phyloP scores from a whole-genome alignment of 495 filamentous ascomycete genomes.

The Trichodelitschia bisporula region DNA sequence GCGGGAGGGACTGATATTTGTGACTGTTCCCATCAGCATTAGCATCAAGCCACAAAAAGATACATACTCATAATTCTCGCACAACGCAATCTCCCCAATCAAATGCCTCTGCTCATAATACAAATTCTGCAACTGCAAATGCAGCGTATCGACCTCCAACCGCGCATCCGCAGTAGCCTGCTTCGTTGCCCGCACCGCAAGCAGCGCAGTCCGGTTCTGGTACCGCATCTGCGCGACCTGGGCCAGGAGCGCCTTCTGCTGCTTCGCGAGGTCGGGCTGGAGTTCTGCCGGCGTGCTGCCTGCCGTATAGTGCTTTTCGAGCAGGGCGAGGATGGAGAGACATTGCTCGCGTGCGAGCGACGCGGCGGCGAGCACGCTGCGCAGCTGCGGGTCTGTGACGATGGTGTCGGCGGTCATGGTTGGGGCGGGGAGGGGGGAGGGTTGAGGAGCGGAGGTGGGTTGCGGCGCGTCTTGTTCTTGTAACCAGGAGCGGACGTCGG shows the following conservation, averaged over 20 bases:
- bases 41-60: constrained; percentile 3
- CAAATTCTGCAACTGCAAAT: constrained; percentile 82
- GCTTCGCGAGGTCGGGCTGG: constrained; percentile 32
- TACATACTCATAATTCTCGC: constrained; percentile 76
- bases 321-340: neutral
- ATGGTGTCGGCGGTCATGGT: too few species aligned
- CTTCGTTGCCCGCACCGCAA: constrained; percentile 70
- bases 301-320: neutral
- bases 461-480: too few species aligned
- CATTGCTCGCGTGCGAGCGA: neutral
- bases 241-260: constrained; percentile 58
- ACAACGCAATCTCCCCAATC: constrained; percentile 69
- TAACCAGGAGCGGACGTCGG: too few species aligned
- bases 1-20: constrained; percentile 60
- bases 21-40: constrained; percentile 31
- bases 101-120: constrained; percentile 91
- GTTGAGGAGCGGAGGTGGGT: too few species aligned
- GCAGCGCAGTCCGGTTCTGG: constrained; percentile 54
- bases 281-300: constrained; percentile 1
- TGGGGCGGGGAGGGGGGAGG: too few species aligned
- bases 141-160: constrained; percentile 73
- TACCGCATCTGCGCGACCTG: constrained; percentile 62
- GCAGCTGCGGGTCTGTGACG: constrained; percentile 22
- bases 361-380: neutral
- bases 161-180: constrained; percentile 62